A percentile compares a stretch with the other conserved stretches of the same genome.
Conservation (phyloP, 352 stramenopile species). For the Phytophthora colocasiae region DNA sequence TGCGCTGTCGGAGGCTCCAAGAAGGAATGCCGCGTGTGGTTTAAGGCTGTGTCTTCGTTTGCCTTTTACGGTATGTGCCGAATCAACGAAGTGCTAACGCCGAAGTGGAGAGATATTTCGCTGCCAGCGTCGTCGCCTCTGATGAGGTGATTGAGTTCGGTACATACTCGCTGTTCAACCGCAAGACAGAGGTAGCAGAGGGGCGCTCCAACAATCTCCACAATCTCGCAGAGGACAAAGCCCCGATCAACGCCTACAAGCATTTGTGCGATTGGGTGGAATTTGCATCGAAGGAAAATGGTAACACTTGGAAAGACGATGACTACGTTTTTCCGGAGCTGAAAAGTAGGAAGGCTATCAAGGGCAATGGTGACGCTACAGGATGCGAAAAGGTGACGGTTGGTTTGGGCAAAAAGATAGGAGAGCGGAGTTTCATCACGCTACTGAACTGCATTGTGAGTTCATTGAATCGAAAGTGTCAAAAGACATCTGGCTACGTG, state of each 20-base stretch:
- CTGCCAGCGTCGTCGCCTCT: too few species aligned
- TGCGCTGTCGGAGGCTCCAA: background rate
- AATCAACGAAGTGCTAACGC: constrained; percentile 18
- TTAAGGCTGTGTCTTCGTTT: constrained; percentile 15
- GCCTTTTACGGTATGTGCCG: constrained; percentile 24
- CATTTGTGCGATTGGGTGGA: constrained; percentile 19
- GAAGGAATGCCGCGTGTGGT: background rate
- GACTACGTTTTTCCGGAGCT: constrained; percentile 14
- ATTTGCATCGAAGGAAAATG: background rate
- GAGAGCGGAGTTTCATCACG: constrained; percentile 10
- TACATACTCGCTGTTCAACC: constrained; percentile 8
- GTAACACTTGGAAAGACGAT: constrained; percentile 13
- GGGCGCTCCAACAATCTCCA: constrained; percentile 12
- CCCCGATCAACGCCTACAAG: constrained; percentile 1
- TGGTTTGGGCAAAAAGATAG: constrained; percentile 16
- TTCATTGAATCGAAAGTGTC: background rate
- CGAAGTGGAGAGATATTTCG: constrained; percentile 17
- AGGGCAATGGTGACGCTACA: background rate
- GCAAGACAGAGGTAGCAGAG: constrained; percentile 5
- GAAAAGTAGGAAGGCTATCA: constrained; percentile 9
- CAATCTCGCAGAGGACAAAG: background rate
- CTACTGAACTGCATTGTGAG: constrained; percentile 11
- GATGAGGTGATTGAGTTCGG: constrained; percentile 5
- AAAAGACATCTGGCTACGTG: constrained; percentile 1
- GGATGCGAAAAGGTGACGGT: constrained; percentile 3